phyloP scores from a whole-genome alignment of 805 yeast species.

The Barnettozyma sucrosica region DNA sequence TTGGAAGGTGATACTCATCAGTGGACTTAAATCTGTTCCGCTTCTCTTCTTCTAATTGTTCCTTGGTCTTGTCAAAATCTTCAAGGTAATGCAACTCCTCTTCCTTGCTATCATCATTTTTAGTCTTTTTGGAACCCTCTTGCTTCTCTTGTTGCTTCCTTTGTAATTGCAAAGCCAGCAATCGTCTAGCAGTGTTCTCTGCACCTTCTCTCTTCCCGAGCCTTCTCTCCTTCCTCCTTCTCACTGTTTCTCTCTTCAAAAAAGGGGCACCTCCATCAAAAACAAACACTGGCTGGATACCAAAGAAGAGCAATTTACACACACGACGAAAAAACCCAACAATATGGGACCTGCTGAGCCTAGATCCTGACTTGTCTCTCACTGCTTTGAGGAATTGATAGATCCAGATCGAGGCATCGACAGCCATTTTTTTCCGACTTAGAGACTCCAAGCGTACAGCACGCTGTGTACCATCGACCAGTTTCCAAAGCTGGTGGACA shows the following conservation, averaged over 20 bases:
- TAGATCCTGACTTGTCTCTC: conserved; percentile 76
- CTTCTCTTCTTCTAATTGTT: conserved; percentile 4
- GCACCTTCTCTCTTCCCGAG: conserved; percentile 70
- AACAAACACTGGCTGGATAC: conserved; percentile 83
- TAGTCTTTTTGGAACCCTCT: neutral
- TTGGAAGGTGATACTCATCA: conserved; percentile 87
- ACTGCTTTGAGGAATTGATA: conserved; percentile 95
- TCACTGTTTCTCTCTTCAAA: conserved; percentile 73
- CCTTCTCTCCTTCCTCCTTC: conserved; percentile 63
- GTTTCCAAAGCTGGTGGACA: conserved; percentile 91
- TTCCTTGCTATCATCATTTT: conserved; percentile 5
- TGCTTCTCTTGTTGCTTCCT: conserved; percentile 20
- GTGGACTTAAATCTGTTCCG: conserved; percentile 37
- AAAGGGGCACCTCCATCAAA: conserved; percentile 95
- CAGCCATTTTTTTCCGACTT: conserved; percentile 74
- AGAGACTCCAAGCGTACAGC: conserved; percentile 88
- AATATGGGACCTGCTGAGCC: conserved; percentile 74
- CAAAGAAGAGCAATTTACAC: conserved; percentile 82
- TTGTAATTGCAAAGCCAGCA: conserved; percentile 77
- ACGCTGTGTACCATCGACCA: conserved; percentile 80
- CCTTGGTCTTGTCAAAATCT: conserved; percentile 23
- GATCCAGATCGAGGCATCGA: conserved; percentile 98
- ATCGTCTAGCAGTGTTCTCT: conserved; percentile 67
- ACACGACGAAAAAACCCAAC: conserved; percentile 95
- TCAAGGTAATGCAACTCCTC: conserved; percentile 33